phyloP scores from a whole-genome alignment of 108 stramenopile species.

The Skeletonema grethae region DNA sequence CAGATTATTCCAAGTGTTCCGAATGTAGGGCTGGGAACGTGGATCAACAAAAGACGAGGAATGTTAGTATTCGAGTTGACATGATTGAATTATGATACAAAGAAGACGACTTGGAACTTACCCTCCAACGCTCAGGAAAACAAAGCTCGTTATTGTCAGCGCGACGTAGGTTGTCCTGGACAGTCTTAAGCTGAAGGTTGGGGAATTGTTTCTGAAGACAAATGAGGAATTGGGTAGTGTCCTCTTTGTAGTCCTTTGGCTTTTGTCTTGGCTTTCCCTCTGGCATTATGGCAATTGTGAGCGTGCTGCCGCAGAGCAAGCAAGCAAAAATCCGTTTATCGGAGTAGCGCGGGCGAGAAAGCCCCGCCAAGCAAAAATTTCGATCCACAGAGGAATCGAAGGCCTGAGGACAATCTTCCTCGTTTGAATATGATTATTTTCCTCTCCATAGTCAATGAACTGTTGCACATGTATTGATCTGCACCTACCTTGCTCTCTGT shows the following conservation, averaged over 20 bases:
- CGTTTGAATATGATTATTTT: slow-evolving; percentile 1
- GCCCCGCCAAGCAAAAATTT: not conserved
- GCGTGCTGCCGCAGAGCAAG: not conserved
- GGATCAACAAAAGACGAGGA: not conserved
- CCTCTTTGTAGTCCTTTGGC: slow-evolving; percentile 1
- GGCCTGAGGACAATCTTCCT: not conserved
- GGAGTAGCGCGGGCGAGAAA: not conserved
- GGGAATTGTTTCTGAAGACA: not conserved
- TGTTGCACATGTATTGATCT: not conserved
- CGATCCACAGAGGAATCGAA: slow-evolving; percentile 1
- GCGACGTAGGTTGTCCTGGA: not conserved
- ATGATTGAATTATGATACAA: not conserved
- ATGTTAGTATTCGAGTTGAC: not conserved
- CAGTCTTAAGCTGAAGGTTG: not conserved
- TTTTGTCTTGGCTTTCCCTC: not conserved
- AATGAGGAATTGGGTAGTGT: not conserved
- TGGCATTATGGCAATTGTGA: not conserved
- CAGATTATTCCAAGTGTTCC: not conserved
- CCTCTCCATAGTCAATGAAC: not conserved
- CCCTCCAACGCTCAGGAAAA: not conserved
- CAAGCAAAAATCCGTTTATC: not conserved
- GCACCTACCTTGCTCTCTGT: too few relatives aligned
- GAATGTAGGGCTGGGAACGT: not conserved
- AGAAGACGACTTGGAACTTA: not conserved
- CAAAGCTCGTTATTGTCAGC: not conserved